These are phyloP conservation scores for Trypanosoma avium DNA, from an alignment of 208 protist genomes.

Conservation along the genomic window DNA sequence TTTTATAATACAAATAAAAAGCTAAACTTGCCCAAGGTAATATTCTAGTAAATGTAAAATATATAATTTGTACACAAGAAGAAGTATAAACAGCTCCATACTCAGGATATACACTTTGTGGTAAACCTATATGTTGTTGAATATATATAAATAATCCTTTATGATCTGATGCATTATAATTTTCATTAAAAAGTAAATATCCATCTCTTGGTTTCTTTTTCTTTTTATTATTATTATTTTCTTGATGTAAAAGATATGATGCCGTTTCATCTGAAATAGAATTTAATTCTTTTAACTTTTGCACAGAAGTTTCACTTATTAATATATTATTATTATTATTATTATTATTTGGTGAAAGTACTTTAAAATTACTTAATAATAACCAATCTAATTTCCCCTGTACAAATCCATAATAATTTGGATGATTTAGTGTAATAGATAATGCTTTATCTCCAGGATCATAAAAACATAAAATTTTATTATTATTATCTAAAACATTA, in stretches of 20 bases:
- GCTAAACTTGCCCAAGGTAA: constrained; percentile 21
- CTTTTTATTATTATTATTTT: constrained; percentile 6
- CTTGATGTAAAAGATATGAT: neutral
- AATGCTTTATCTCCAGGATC: constrained; percentile 63
- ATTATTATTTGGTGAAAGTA: neutral
- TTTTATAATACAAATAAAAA: constrained; percentile 28
- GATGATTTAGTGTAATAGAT: constrained; percentile 67
- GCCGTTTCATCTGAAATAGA: constrained; percentile 33
- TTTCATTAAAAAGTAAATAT: constrained; percentile 79
- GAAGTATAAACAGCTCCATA: constrained; percentile 53
- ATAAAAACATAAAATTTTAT: constrained; percentile 73
- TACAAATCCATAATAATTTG: constrained; percentile 59
- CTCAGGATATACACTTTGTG: constrained; percentile 40
- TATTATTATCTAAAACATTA: constrained; percentile 34
- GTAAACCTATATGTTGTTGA: constrained; percentile 33
- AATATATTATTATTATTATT: constrained; percentile 9
- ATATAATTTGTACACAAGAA: constrained; percentile 16
- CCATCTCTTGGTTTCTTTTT: constrained; percentile 32
- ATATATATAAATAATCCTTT: constrained; percentile 65
- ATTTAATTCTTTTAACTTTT: constrained; percentile 25
- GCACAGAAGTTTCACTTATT: no score
- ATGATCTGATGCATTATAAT: constrained; percentile 63
- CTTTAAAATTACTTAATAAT: constrained; percentile 62
- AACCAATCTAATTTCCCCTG: constrained; percentile 79
- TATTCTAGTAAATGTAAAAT: constrained; percentile 35